A percentile compares a stretch with the other conserved stretches of the same genome.
phyloP scores from a whole-genome alignment of 169 alveolate species.

The Plasmodium inui region DNA sequence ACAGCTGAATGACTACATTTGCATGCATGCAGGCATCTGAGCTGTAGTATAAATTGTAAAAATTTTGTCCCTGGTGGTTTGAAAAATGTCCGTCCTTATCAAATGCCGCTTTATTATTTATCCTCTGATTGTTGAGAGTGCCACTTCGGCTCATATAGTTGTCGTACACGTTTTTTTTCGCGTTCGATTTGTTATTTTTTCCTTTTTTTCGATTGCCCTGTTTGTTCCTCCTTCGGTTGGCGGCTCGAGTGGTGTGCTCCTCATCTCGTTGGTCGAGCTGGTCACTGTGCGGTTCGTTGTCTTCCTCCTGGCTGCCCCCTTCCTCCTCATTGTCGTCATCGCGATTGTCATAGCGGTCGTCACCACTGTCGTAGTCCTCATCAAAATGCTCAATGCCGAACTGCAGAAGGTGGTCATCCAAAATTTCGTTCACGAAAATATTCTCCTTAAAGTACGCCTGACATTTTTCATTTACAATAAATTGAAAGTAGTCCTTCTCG shows the following conservation, averaged over 20 bases:
- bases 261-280: neutral
- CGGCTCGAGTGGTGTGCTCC: neutral
- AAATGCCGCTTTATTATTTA: neutral
- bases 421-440: conserved; percentile 11
- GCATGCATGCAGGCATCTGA: conserved; percentile 73
- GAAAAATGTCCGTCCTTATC: conserved; percentile 25
- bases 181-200: neutral
- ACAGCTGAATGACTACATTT: conserved; percentile 55
- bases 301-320: neutral
- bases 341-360: neutral
- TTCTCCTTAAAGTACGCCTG: conserved; percentile 29
- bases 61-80: conserved; percentile 16
- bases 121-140: neutral
- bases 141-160: neutral
- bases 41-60: conserved; percentile 24
- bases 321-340: neutral
- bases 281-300: neutral
- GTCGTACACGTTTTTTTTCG: neutral
- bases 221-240: neutral
- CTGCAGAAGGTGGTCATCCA: conserved; percentile 2
- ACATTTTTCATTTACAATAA: conserved; percentile 50
- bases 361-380: neutral
- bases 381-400: conserved; percentile 1
- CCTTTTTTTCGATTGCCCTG: neutral
- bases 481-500: conserved; percentile 50